Evolutionary conservation across 23 red algal species (phyloP).

Genomic region (Pyropia haitanensis): DNA sequence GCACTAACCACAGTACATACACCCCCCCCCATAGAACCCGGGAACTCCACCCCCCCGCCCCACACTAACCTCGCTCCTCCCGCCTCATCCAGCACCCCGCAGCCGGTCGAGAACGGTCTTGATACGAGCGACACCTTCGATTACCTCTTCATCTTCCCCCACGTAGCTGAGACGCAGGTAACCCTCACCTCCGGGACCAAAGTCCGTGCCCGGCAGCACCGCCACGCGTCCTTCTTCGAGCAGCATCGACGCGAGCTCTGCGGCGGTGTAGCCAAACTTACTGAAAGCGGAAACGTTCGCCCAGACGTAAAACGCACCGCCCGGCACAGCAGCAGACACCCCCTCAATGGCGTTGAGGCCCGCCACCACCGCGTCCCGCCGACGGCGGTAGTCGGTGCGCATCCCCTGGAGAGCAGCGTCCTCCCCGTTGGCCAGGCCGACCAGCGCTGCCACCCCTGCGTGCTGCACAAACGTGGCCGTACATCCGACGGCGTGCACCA

Average conservation of each 20-base stretch:
- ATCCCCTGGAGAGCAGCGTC: conserved; percentile 15
- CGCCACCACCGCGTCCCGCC: conserved; percentile 65
- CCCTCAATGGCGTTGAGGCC: conserved; percentile 60
- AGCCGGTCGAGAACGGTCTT: conserved; percentile 17
- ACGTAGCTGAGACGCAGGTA: conserved; percentile 85
- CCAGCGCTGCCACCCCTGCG: conserved; percentile 71
- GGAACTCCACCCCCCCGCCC: too few relatives aligned
- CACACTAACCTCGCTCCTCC: too few relatives aligned
- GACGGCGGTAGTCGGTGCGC: conserved; percentile 51
- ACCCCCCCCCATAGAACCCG: too few relatives aligned
- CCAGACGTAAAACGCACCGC: conserved; percentile 91
- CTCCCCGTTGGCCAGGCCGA: conserved; percentile 16
- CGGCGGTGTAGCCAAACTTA: conserved; percentile 4
- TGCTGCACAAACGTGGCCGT: conserved; percentile 80
- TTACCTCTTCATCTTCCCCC: conserved; percentile 24
- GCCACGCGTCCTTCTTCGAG: conserved; percentile 72
- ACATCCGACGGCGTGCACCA: conserved; percentile 82
- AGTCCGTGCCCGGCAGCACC: conserved; percentile 93
- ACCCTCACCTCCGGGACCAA: conserved; percentile 84
- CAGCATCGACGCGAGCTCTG: conserved; percentile 41
- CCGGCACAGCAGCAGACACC: conserved; percentile 43
- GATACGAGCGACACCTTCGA: conserved; percentile 70
- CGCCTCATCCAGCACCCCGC: background rate
- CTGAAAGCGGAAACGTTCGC: conserved; percentile 56
- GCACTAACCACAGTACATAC: too few relatives aligned